A percentile compares a stretch with the other conserved stretches of the same genome.
phyloP scores from a whole-genome alignment of 305 asterid genomes.

The Solanum chacoense region DNA sequence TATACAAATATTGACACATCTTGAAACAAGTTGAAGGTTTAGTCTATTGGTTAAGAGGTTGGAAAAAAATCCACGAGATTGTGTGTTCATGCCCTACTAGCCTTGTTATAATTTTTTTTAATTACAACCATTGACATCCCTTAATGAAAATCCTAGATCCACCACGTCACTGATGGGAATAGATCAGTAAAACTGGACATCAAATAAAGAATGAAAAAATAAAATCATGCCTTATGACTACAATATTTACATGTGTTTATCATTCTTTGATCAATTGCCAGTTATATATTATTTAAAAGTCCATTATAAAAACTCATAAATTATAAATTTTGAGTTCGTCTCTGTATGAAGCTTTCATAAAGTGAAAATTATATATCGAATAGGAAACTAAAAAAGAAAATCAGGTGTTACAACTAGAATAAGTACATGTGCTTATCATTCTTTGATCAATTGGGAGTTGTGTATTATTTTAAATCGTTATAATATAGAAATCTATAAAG shows the following conservation, averaged over 20 bases:
- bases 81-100: too few species aligned
- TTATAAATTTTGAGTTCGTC: neutral
- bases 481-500: neutral
- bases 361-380: neutral
- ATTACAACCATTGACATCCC: too few species aligned
- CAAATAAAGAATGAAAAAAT: neutral
- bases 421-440: neutral
- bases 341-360: neutral
- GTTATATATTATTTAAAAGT: neutral
- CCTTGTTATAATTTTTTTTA: too few species aligned
- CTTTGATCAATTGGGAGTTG: neutral
- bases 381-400: neutral
- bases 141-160: too few species aligned
- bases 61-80: too few species aligned
- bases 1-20: too few species aligned
- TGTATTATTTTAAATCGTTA: neutral
- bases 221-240: neutral
- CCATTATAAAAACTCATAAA: fast-evolving
- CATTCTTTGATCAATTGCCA: neutral
- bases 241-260: neutral
- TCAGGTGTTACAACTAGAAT: neutral
- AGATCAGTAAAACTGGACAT: neutral
- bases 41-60: too few species aligned
- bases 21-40: too few species aligned
- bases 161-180: too few species aligned